A percentile compares a stretch with the other conserved stretches of the same genome.
Conservation (phyloP, 192 early-diverging fungal genomes). For the Backusella westeae region DNA sequence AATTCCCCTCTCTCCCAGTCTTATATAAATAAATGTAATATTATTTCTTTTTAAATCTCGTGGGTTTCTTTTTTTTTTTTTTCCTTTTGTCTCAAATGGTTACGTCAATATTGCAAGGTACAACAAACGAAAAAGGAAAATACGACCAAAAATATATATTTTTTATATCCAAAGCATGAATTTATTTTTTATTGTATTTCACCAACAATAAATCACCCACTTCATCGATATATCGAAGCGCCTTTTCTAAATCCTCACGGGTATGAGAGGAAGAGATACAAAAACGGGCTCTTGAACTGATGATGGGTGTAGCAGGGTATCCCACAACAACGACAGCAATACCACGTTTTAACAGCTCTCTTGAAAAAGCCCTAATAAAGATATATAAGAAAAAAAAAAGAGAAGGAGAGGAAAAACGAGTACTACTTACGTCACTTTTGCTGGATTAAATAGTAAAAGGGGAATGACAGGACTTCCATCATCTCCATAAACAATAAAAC, state of each 20-base stretch:
- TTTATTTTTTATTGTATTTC: conserved; percentile 38
- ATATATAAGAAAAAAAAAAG: background rate
- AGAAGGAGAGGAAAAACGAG: background rate
- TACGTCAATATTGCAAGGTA: background rate
- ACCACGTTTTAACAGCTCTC: conserved; percentile 83
- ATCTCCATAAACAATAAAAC: conserved; percentile 85
- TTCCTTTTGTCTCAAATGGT: background rate
- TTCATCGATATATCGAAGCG: conserved; percentile 66
- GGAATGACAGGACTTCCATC: conserved; percentile 84
- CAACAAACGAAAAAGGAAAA: background rate
- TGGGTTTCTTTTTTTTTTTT: background rate
- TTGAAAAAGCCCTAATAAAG: conserved; percentile 74
- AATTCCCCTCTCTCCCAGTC: background rate
- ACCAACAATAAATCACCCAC: conserved; percentile 71
- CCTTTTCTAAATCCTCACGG: conserved; percentile 77
- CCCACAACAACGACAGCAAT: conserved; percentile 97
- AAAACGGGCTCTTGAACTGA: conserved; percentile 91
- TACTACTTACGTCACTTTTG: conserved; percentile 68
- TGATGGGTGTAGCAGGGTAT: conserved; percentile 96
- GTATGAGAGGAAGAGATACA: conserved; percentile 95
- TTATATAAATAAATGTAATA: background rate
- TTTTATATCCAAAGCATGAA: background rate
- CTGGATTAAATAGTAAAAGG: conserved; percentile 79
- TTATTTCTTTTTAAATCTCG: background rate
- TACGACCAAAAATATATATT: background rate